Base-by-base conservation (phyloP, 164 flowering plant species). In the Umbellularia californica region DNA sequence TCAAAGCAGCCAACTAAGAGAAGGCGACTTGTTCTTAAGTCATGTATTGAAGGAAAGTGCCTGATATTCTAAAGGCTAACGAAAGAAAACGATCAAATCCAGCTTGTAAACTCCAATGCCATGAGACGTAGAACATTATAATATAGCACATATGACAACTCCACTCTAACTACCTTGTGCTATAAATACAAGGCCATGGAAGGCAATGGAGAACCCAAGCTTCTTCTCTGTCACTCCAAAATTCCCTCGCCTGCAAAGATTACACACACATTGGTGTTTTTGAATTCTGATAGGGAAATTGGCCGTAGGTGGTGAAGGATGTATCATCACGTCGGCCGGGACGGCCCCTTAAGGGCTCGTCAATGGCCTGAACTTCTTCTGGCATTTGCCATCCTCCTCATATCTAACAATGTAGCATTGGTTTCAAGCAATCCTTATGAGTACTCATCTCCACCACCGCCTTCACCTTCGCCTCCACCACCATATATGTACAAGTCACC, bases 391-490 rank as follows among this genome's bases (percentile, higher is more conserved):
- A 22, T 72, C 25, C 55, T 60, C 23, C 23, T 72, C 68, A 22
- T 23, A 60, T 60, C 74, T n/a, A 58, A 25, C 65, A 28, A 19
- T 72, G 68, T 22, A 35, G 68, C 58, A 30, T 22, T 33, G 60
- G 60, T 33, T 24, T 25, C 24, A 22, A 12, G 64, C 58, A 63
- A 14, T 69, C 14, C 72, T 22, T 10, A 60, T 60, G 64, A 60
- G 58, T 69, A 50, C 27, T 10, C 52, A 13, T 69, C 72, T 19
- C 72, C 84, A 6, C 86, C 84, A 19, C 85, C 85, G 13, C 88
- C 88, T 17, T 84, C 77, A 0, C 74, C 76, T 2, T 74, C 74
- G 0, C 77, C 76, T 0, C 74, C 79, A 22, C 80, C 69, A 24
- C 72, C 79, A 14, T 77, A 77, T 3, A 3, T 58, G 1, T 77